Conservation (phyloP, 805 yeast genomes). For the Candida quercuum region DNA sequence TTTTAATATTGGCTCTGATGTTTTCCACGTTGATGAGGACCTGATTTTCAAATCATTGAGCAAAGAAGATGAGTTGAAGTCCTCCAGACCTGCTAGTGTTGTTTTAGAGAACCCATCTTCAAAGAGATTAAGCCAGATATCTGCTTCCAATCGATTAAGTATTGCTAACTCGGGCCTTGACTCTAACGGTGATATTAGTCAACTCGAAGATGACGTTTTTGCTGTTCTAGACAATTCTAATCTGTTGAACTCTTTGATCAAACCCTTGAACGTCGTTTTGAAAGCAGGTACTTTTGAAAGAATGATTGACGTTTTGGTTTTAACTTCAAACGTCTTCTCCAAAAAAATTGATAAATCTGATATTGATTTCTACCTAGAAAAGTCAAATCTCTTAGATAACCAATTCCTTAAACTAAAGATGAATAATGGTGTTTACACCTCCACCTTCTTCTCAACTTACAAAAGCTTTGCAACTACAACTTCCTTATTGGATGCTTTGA, state of each 20-base stretch:
- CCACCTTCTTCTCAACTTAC: constrained; percentile 66
- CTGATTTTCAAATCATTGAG: constrained; percentile 54
- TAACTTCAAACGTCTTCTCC: constrained; percentile 58
- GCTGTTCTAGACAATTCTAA: constrained; percentile 26
- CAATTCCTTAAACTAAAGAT: constrained; percentile 44
- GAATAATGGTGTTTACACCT: constrained; percentile 60
- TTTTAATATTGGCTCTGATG: constrained; percentile 53
- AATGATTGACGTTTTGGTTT: constrained; percentile 73
- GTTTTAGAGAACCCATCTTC: constrained; percentile 41
- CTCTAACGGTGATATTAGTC: not conserved
- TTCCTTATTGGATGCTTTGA: constrained; percentile 45
- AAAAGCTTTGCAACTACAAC: constrained; percentile 59
- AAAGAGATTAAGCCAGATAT: constrained; percentile 34
- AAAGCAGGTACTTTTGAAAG: constrained; percentile 72
- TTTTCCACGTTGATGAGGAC: constrained; percentile 49
- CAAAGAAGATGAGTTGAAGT: constrained; percentile 25
- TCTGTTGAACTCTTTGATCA: constrained; percentile 21
- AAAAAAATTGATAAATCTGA: constrained; percentile 37
- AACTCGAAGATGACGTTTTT: constrained; percentile 24
- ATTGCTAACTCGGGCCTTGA: constrained; percentile 8
- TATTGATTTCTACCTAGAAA: constrained; percentile 32
- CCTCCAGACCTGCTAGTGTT: constrained; percentile 40
- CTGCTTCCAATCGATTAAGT: constrained; percentile 22
- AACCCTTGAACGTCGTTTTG: constrained; percentile 39
- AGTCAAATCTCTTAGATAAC: constrained; percentile 30